phyloP scores from a whole-genome alignment of 1,284 basidiomycete genomes.

The Trametes sp. region DNA sequence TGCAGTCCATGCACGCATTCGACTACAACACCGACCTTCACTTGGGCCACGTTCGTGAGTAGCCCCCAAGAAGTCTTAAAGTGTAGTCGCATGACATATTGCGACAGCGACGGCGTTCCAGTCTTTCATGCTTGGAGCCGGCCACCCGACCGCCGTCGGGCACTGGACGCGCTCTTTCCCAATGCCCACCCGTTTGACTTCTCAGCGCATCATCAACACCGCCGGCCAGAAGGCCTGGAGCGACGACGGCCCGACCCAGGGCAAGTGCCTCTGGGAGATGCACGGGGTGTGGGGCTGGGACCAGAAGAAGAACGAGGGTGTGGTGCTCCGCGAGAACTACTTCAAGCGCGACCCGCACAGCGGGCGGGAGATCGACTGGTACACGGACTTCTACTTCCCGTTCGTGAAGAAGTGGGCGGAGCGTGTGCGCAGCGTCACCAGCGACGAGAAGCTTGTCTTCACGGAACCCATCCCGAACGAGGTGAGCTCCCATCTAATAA shows the following conservation, averaged over 20 bases:
- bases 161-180: conserved; percentile 87
- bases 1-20: conserved; percentile 85
- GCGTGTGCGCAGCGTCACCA: conserved; percentile 60
- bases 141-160: conserved; percentile 76
- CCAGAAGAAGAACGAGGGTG: conserved; percentile 67
- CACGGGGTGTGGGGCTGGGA: conserved; percentile 97
- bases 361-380: conserved; percentile 80
- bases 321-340: conserved; percentile 88
- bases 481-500: conserved; percentile 53
- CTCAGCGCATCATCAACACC: conserved; percentile 64
- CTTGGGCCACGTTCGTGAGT: conserved; percentile 81
- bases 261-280: conserved; percentile 86
- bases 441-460: conserved; percentile 74
- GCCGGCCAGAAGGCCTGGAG: conserved; percentile 72
- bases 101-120: conserved; percentile 78
- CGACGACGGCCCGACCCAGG: conserved; percentile 71
- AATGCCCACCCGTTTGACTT: conserved; percentile 76
- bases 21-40: conserved; percentile 97
- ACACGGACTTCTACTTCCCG: conserved; percentile 87
- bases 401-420: conserved; percentile 79
- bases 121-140: conserved; percentile 85
- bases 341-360: conserved; percentile 77
- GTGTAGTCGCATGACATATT: background rate
- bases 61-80: background rate
- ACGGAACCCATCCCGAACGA: conserved; percentile 92